phyloP scores from a whole-genome alignment of 768 basidiomycete genomes.

The Kwoniella sp. region DNA sequence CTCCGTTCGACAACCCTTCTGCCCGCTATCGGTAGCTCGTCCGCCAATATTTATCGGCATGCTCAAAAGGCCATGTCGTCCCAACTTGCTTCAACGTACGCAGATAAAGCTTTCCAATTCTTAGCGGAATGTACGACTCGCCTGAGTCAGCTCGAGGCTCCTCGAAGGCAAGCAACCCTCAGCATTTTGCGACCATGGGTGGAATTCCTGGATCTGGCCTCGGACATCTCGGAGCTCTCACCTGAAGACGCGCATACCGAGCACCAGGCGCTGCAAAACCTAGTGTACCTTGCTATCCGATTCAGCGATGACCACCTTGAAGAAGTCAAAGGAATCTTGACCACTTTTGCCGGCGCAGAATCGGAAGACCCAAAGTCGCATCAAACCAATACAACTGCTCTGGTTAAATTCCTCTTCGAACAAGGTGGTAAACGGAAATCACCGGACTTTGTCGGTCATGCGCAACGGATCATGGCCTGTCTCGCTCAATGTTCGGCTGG shows the following conservation, averaged over 20 bases:
- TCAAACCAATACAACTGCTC: constrained; percentile 68
- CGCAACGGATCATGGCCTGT: constrained; percentile 78
- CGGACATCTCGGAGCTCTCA: constrained; percentile 57
- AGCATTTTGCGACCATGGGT: constrained; percentile 85
- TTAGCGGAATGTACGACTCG: constrained; percentile 72
- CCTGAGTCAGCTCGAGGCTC: constrained; percentile 66
- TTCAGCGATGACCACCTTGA: constrained; percentile 75
- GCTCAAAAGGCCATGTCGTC: constrained; percentile 78
- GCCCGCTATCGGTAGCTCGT: constrained; percentile 69
- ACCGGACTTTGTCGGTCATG: constrained; percentile 73
- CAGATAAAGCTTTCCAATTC: constrained; percentile 65
- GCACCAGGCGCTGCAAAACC: constrained; percentile 69
- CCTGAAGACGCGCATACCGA: constrained; percentile 62
- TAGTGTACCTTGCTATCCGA: constrained; percentile 78
- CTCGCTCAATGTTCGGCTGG: constrained; percentile 77
- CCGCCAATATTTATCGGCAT: constrained; percentile 75
- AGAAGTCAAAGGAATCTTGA: constrained; percentile 78
- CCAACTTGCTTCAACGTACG: constrained; percentile 75
- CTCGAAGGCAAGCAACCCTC: constrained; percentile 65
- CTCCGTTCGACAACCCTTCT: constrained; percentile 77
- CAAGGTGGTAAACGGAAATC: constrained; percentile 84
- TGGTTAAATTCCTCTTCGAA: constrained; percentile 79
- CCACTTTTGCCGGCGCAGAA: constrained; percentile 71
- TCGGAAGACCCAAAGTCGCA: constrained; percentile 57
- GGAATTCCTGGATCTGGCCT: constrained; percentile 70